A percentile compares a stretch with the other conserved stretches of the same genome.
These are phyloP conservation scores for Xylaria sp. DNA, from an alignment of 2,329 filamentous ascomycete genomes.

Conservation along the genomic window DNA sequence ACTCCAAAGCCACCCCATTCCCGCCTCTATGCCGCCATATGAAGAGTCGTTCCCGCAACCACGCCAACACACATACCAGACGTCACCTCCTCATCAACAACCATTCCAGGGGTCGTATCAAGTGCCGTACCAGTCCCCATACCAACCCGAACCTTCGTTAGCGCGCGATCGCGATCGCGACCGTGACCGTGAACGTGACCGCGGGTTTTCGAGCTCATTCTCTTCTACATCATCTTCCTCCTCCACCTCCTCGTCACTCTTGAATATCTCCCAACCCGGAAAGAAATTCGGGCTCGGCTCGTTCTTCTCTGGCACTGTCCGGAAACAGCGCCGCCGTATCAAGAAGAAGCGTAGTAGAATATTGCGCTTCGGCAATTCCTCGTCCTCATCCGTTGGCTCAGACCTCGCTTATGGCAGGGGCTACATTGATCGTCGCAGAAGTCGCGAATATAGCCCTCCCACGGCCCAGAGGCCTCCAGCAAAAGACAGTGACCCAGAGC, in stretches of 20 bases:
- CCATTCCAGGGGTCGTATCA: conserved; percentile 22
- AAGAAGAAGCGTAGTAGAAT: conserved; percentile 63
- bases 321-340: conserved; percentile 55
- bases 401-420: conserved; percentile 76
- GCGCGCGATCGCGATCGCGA: conserved; percentile 42
- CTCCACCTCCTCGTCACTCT: conserved; percentile 67
- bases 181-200: conserved; percentile 44
- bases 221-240: conserved; percentile 55
- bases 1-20: conserved; percentile 45
- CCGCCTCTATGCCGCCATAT: conserved; percentile 39
- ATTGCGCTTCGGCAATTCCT: conserved; percentile 70
- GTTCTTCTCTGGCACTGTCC: conserved; percentile 72
- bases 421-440: conserved; percentile 59
- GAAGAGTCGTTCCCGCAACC: conserved; percentile 32
- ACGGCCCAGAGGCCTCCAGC: conserved; percentile 34
- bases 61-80: conserved; percentile 27
- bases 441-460: conserved; percentile 50
- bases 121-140: conserved; percentile 44
- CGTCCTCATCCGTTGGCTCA: conserved; percentile 74
- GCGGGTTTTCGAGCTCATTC: conserved; percentile 45
- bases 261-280: conserved; percentile 72
- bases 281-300: conserved; percentile 65
- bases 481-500: conserved; percentile 38
- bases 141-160: conserved; percentile 39
- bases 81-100: conserved; percentile 29